phyloP scores from a whole-genome alignment of 2,329 filamentous ascomycete genomes.

The Colletotrichum chrysophilum region DNA sequence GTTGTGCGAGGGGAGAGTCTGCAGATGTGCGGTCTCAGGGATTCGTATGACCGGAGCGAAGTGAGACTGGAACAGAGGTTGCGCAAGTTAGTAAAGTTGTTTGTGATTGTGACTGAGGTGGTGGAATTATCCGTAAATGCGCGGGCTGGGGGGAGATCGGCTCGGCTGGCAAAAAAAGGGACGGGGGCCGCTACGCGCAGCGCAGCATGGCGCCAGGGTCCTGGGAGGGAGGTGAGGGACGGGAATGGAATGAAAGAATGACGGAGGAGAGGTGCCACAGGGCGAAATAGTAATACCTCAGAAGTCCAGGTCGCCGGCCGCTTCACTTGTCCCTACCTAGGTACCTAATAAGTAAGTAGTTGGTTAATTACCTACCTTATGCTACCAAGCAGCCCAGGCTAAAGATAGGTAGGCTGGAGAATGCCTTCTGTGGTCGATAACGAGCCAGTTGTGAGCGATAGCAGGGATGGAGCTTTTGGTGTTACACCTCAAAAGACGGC shows the following conservation, averaged over 20 bases:
- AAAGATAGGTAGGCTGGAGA: not conserved
- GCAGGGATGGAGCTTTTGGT: conserved; percentile 16
- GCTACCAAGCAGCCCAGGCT: not conserved
- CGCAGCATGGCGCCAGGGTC: not conserved
- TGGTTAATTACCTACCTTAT: not conserved
- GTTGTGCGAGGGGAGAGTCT: not conserved
- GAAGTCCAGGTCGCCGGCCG: not conserved
- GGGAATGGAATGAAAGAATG: not conserved
- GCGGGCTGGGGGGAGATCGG: conserved; percentile 3
- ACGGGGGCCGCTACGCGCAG: not conserved
- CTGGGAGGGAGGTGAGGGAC: not conserved
- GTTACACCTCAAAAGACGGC: not conserved
- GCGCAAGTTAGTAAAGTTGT: conserved; percentile 3
- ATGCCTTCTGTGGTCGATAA: not conserved
- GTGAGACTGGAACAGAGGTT: not conserved
- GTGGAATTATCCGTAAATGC: conserved; percentile 2
- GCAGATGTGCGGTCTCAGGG: not conserved
- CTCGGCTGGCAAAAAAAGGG: not conserved
- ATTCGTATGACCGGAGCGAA: not conserved
- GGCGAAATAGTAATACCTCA: not conserved
- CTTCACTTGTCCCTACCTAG: not conserved
- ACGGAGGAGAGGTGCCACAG: not conserved
- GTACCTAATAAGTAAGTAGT: not conserved
- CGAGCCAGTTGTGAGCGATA: conserved; percentile 5
- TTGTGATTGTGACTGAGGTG: not conserved